Percentiles rank a stretch among this genome's conserved stretches.
phyloP scores from a whole-genome alignment of 306 rosid genomes.

The Myrica gale region DNA sequence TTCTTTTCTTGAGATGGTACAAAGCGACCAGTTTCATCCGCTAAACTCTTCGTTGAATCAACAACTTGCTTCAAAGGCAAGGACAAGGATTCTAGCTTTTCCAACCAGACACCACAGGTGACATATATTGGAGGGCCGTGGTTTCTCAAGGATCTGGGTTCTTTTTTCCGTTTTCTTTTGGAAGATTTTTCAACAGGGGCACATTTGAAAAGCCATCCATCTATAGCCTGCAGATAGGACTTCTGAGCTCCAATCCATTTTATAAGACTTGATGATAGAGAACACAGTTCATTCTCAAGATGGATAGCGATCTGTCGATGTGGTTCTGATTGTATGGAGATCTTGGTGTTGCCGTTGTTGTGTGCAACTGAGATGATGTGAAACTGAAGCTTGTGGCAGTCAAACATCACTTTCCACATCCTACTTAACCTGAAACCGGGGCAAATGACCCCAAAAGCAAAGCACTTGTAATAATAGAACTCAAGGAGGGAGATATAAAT shows the following conservation, averaged over 20 bases:
- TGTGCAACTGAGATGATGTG: constrained; percentile 59
- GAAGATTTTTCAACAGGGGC: constrained; percentile 44
- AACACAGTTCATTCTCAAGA: constrained; percentile 70
- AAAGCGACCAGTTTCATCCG: constrained; percentile 52
- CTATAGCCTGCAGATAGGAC: constrained; percentile 62
- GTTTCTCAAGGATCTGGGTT: constrained; percentile 15
- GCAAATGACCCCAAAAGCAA: constrained; percentile 27
- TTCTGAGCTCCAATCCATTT: constrained; percentile 86
- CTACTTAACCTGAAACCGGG: constrained; percentile 58
- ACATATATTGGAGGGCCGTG: constrained; percentile 74
- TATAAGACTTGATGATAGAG: constrained; percentile 55
- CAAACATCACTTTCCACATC: constrained; percentile 92
- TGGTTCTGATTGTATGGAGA: constrained; percentile 60
- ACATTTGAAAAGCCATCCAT: constrained; percentile 79
- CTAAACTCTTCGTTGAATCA: constrained; percentile 63
- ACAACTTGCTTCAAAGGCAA: constrained; percentile 53
- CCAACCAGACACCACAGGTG: constrained; percentile 63
- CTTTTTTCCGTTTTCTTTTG: constrained; percentile 48
- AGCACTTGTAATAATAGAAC: constrained; percentile 16
- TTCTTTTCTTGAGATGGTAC: constrained; percentile 73
- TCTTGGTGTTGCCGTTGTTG: constrained; percentile 48
- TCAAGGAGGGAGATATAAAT: constrained; percentile 1
- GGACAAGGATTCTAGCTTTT: constrained; percentile 15
- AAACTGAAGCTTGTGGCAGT: constrained; percentile 80
- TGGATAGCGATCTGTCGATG: constrained; percentile 54